Evolutionary conservation across 305 asterid species (phyloP).

Genomic region (Coffea humblotiana): DNA sequence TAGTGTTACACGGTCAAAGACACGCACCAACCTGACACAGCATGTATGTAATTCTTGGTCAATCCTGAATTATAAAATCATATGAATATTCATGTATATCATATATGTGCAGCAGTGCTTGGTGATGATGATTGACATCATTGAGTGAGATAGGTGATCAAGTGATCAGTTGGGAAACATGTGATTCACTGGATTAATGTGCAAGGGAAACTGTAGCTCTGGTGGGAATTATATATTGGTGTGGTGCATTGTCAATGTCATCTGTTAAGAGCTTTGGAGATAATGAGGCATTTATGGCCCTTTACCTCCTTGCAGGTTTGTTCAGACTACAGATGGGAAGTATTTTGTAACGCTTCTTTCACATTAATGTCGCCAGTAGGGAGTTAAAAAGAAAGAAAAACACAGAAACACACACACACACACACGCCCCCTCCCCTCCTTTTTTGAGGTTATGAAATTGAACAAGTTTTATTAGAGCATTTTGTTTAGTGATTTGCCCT

Average conservation of each 20-base stretch:
- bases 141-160: constrained; percentile 6
- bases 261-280: not conserved
- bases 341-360: not conserved
- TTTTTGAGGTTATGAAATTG: not conserved
- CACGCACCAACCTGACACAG: not conserved
- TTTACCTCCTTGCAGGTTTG: not conserved
- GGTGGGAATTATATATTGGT: constrained; percentile 2
- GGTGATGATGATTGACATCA: constrained; percentile 8
- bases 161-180: constrained; percentile 15
- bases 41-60: not conserved
- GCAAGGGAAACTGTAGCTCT: not conserved
- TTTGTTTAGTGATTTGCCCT: too few species aligned
- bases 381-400: too few species aligned
- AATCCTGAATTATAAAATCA: not conserved
- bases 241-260: not conserved
- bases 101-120: not conserved
- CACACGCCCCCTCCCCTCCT: too few species aligned
- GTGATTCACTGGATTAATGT: constrained; percentile 9
- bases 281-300: constrained; percentile 11
- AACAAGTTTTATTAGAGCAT: too few species aligned
- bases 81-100: too few species aligned
- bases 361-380: not conserved
- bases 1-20: not conserved
- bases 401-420: too few species aligned
- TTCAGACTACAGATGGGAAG: not conserved